These are phyloP conservation scores for Botrytis deweyae DNA, from an alignment of 2,329 filamentous ascomycete genomes.

Conservation along the genomic window DNA sequence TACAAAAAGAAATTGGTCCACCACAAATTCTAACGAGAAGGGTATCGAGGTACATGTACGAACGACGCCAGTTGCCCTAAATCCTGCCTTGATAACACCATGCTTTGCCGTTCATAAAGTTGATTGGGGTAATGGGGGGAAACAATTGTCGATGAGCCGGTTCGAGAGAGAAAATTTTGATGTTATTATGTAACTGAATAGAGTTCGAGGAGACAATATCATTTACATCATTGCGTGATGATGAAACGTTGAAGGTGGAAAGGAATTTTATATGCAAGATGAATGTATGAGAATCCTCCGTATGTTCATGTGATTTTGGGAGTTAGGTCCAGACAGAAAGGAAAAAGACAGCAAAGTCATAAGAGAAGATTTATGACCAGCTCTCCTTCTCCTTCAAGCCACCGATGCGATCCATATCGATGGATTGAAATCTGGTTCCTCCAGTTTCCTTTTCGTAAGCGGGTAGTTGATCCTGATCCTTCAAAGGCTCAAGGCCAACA, in stretches of 20 bases:
- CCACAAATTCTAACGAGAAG: background rate
- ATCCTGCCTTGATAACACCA: slow-evolving; percentile 8
- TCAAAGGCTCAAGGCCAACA: slow-evolving; percentile 83
- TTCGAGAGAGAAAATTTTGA: slow-evolving; percentile 2
- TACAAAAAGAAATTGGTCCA: slow-evolving; percentile 14
- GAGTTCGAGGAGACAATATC: slow-evolving; percentile 5
- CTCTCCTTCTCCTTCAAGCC: slow-evolving; percentile 81
- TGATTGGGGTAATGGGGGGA: slow-evolving; percentile 4
- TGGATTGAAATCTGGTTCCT: slow-evolving; percentile 79
- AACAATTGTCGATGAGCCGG: slow-evolving; percentile 1
- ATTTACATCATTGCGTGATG: slow-evolving; percentile 21
- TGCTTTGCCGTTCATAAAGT: slow-evolving; percentile 15
- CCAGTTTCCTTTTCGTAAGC: slow-evolving; percentile 79
- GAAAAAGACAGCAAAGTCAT: slow-evolving; percentile 4
- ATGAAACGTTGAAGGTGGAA: slow-evolving; percentile 15
- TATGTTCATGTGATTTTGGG: slow-evolving; percentile 12
- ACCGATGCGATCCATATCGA: slow-evolving; percentile 92
- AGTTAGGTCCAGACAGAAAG: slow-evolving; percentile 1
- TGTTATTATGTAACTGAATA: slow-evolving; percentile 14
- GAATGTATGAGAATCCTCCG: slow-evolving; percentile 21
- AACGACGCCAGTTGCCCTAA: slow-evolving; percentile 11
- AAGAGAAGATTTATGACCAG: slow-evolving; percentile 29
- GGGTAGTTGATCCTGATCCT: slow-evolving; percentile 73
- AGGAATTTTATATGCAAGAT: slow-evolving; percentile 21
- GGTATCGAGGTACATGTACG: slow-evolving; percentile 7